Conservation (phyloP, 1,284 basidiomycete species). For the Sporisorium scitamineum region DNA sequence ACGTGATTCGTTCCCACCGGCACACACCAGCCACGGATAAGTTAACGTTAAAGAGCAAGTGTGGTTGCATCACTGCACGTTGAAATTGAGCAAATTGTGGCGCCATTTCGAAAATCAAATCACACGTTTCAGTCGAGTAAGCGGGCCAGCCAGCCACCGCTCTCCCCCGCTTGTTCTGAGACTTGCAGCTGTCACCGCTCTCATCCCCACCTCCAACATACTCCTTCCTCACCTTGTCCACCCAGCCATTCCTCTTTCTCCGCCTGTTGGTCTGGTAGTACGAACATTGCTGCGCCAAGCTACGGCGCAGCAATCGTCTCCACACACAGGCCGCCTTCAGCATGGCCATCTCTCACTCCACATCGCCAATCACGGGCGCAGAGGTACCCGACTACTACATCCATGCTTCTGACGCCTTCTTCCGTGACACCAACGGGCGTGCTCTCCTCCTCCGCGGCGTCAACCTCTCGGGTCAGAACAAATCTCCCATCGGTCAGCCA, state of each 20-base stretch:
- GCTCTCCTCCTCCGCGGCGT: constrained; percentile 89
- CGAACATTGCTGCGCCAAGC: background rate
- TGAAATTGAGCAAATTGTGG: background rate
- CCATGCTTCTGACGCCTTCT: constrained; percentile 72
- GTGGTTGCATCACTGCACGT: background rate
- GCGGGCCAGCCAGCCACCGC: too few relatives aligned
- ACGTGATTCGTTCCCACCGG: constrained; percentile 38
- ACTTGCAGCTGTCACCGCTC: too few relatives aligned
- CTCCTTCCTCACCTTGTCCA: too few relatives aligned
- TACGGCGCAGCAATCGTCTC: constrained; percentile 2
- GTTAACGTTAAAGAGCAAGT: background rate
- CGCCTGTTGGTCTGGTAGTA: background rate
- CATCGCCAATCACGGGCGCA: constrained; percentile 45
- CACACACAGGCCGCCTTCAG: constrained; percentile 1
- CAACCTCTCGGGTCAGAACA: constrained; percentile 89
- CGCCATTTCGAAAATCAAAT: too few relatives aligned
- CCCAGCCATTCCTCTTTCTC: background rate
- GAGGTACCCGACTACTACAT: constrained; percentile 51
- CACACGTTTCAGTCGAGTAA: too few relatives aligned
- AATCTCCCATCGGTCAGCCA: constrained; percentile 81
- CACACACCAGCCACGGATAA: too few relatives aligned
- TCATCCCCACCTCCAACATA: too few relatives aligned
- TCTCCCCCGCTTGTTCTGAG: too few relatives aligned
- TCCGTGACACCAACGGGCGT: constrained; percentile 85
- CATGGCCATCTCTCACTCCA: constrained; percentile 15